phyloP scores from a whole-genome alignment of 345 rosid species.

The Trapa incisa region DNA sequence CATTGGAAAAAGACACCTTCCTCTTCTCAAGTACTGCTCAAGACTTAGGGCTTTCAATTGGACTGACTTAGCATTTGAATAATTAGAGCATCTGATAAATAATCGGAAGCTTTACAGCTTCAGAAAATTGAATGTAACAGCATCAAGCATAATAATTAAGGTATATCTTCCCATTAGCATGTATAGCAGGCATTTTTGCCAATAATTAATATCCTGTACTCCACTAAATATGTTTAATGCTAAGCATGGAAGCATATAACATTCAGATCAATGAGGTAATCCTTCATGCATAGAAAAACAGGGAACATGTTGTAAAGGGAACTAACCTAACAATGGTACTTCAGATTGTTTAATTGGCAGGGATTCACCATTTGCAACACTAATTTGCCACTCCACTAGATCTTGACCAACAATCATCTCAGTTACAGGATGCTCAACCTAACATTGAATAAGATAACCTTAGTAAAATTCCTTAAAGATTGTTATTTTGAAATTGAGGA shows the following conservation, averaged over 20 bases:
- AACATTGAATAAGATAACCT: slow-evolving; percentile 14
- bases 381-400: slow-evolving; percentile 94
- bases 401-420: slow-evolving; percentile 97
- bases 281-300: neutral
- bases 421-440: slow-evolving; percentile 98
- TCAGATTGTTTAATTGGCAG: slow-evolving; percentile 68
- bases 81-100: neutral
- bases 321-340: slow-evolving; percentile 66
- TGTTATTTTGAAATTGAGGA: slow-evolving; percentile 2
- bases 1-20: neutral
- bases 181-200: neutral
- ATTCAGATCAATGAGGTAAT: neutral
- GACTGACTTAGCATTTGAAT: neutral
- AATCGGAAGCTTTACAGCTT: neutral
- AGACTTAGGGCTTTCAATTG: neutral
- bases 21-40: neutral
- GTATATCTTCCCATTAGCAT: neutral
- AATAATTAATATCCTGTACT: neutral
- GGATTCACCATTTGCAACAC: slow-evolving; percentile 78
- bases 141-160: neutral
- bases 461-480: slow-evolving; percentile 8
- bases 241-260: neutral
- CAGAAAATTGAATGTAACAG: neutral
- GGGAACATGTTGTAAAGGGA: neutral
- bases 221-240: neutral